Conservation (phyloP, 192 early-diverging fungal genomes). For the Umbelopsis vinacea region DNA sequence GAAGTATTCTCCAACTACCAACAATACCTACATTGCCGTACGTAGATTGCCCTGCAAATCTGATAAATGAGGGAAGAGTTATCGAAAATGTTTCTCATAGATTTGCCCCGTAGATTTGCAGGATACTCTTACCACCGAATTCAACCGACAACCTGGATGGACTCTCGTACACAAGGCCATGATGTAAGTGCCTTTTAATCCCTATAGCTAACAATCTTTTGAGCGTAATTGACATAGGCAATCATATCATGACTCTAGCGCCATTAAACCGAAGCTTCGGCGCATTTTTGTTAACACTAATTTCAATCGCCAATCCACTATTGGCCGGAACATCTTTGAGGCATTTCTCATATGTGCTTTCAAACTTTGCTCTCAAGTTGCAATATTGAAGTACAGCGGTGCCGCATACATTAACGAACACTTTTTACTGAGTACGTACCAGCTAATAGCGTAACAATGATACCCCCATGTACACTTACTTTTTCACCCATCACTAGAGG, state of each 20-base stretch:
- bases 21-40: background rate
- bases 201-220: background rate
- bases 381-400: slow-evolving; percentile 1
- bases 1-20: slow-evolving; percentile 72
- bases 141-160: background rate
- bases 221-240: background rate
- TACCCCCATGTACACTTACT: background rate
- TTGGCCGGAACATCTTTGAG: slow-evolving; percentile 6
- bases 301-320: background rate
- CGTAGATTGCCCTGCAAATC: background rate
- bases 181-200: background rate
- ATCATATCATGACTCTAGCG: background rate
- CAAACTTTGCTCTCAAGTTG: background rate
- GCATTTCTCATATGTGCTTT: slow-evolving; percentile 2
- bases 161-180: slow-evolving; percentile 3
- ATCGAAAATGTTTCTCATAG: background rate
- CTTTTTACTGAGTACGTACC: background rate
- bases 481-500: background rate
- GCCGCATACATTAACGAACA: background rate
- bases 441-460: background rate
- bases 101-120: background rate
- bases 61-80: no score
- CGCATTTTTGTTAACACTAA: background rate
- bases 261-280: slow-evolving; percentile 8
- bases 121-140: slow-evolving; percentile 6